phyloP scores from a whole-genome alignment of 2,329 filamentous ascomycete species.

The Cladosporium sp. region DNA sequence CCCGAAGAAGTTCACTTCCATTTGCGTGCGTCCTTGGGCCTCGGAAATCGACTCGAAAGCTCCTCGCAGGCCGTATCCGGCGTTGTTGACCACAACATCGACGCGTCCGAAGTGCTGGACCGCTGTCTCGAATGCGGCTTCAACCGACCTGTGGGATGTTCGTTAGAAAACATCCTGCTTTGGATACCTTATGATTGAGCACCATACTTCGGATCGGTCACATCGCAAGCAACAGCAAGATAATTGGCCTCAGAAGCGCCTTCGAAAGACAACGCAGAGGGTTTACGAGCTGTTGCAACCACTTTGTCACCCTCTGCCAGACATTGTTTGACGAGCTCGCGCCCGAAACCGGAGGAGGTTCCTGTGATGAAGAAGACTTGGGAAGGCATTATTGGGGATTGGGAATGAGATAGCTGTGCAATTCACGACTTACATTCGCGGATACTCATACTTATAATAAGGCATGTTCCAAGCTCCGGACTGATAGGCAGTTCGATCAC shows the following conservation, averaged over 20 bases:
- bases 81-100: conserved; percentile 59
- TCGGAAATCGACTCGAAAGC: conserved; percentile 50
- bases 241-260: conserved; percentile 44
- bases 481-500: not conserved
- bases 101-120: conserved; percentile 50
- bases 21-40: conserved; percentile 46
- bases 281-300: conserved; percentile 42
- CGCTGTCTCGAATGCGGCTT: conserved; percentile 39
- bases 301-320: conserved; percentile 40
- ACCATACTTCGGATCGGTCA: conserved; percentile 34
- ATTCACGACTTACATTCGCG: not conserved
- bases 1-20: conserved; percentile 59
- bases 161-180: not conserved
- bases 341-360: conserved; percentile 43
- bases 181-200: not conserved
- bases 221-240: conserved; percentile 49
- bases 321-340: conserved; percentile 39
- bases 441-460: not conserved
- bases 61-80: conserved; percentile 51
- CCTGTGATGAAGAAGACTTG: conserved; percentile 46
- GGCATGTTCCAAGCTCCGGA: not conserved
- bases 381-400: conserved; percentile 32
- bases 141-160: conserved; percentile 13
- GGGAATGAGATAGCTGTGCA: conserved; percentile 1
- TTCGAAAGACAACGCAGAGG: conserved; percentile 34